Evolutionary conservation across 2,329 filamentous ascomycete species (phyloP).

Genomic region (Beauveria medogensis): DNA sequence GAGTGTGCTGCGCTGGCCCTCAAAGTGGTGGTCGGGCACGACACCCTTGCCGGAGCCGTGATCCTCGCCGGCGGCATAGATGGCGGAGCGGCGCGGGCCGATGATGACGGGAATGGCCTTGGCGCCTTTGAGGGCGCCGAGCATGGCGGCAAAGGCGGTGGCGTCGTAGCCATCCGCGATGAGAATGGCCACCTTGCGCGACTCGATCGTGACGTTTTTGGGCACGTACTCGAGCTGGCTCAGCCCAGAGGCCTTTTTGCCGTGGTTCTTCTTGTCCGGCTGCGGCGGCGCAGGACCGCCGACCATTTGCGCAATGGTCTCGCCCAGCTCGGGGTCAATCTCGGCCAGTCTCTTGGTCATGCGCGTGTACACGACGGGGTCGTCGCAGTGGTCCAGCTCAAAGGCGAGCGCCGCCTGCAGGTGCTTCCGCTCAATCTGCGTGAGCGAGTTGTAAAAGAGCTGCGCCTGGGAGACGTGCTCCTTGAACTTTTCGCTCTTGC

Average conservation of each 20-base stretch:
- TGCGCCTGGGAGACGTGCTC: conserved; percentile 74
- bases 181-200: conserved; percentile 65
- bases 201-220: conserved; percentile 56
- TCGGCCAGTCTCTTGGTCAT: conserved; percentile 61
- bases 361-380: conserved; percentile 65
- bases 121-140: conserved; percentile 52
- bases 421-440: conserved; percentile 60
- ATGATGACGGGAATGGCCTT: conserved; percentile 67
- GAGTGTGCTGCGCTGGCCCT: conserved; percentile 71
- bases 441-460: conserved; percentile 74
- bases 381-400: conserved; percentile 76
- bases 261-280: conserved; percentile 56
- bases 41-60: conserved; percentile 41
- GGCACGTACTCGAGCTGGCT: conserved; percentile 63
- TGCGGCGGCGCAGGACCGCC: conserved; percentile 46
- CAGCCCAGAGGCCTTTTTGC: conserved; percentile 57
- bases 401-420: conserved; percentile 65
- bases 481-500: conserved; percentile 64
- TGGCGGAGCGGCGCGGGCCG: conserved; percentile 55
- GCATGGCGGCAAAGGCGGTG: conserved; percentile 55
- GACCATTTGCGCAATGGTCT: conserved; percentile 60
- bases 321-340: conserved; percentile 63
- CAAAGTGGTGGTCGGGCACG: conserved; percentile 67
- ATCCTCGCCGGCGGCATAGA: conserved; percentile 54
- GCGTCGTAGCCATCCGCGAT: conserved; percentile 71